Evolutionary conservation across 495 filamentous ascomycete genomes (phyloP).

Genomic region (Penicillium bovifimosum): DNA sequence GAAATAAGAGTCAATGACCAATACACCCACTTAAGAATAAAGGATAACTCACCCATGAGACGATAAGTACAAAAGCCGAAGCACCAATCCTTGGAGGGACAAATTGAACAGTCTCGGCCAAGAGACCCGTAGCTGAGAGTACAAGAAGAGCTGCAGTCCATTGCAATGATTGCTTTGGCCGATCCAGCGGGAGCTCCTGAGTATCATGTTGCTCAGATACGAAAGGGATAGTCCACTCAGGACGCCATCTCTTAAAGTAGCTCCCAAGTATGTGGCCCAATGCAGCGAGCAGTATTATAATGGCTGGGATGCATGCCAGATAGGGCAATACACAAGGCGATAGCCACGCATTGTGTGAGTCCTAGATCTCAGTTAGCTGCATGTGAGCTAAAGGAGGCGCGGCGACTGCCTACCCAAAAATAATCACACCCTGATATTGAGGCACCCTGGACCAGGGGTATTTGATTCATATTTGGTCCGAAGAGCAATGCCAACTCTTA

Average conservation of each 20-base stretch:
- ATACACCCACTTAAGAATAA: not conserved
- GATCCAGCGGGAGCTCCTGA: slow-evolving; percentile 23
- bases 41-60: slow-evolving; percentile 43
- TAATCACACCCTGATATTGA: slow-evolving; percentile 11
- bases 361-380: slow-evolving; percentile 36
- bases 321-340: slow-evolving; percentile 44
- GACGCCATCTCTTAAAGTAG: slow-evolving; percentile 27
- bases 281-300: slow-evolving; percentile 35
- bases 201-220: slow-evolving; percentile 35
- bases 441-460: slow-evolving; percentile 9
- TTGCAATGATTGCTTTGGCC: slow-evolving; percentile 22
- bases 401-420: slow-evolving; percentile 20
- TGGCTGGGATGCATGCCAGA: slow-evolving; percentile 42
- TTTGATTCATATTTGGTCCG: slow-evolving; percentile 19
- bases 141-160: slow-evolving; percentile 37
- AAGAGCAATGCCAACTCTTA: slow-evolving; percentile 1
- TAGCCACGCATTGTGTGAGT: slow-evolving; percentile 44
- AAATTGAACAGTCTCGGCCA: slow-evolving; percentile 34
- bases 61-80: slow-evolving; percentile 25
- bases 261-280: slow-evolving; percentile 30
- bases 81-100: slow-evolving; percentile 26
- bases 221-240: slow-evolving; percentile 49
- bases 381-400: not conserved
- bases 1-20: slow-evolving; percentile 8
- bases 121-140: slow-evolving; percentile 36